Evolutionary conservation across 2,329 filamentous ascomycete species (phyloP).

Genomic region (Arthrobotrys entomopaga): DNA sequence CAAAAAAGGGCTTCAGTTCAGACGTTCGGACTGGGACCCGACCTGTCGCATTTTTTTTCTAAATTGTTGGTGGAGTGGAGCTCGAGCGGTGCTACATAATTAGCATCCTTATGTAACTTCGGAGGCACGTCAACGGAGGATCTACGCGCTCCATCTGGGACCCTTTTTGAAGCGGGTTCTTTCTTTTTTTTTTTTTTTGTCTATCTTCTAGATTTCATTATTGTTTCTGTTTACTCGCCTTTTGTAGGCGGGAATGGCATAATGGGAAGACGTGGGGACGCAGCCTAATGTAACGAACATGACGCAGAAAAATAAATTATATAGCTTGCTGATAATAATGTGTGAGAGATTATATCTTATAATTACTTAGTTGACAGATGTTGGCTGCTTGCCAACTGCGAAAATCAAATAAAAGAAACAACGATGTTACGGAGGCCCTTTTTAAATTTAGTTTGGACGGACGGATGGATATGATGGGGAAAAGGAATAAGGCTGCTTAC

Average conservation of each 20-base stretch:
- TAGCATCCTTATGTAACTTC: too few relatives aligned
- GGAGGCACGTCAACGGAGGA: too few relatives aligned
- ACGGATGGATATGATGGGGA: background rate
- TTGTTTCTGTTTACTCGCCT: constrained; percentile 9
- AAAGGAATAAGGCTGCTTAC: constrained; percentile 4
- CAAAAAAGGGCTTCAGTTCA: too few relatives aligned
- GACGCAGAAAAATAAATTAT: too few relatives aligned
- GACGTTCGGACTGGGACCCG: too few relatives aligned
- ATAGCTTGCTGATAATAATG: constrained; percentile 11
- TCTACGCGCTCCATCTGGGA: too few relatives aligned
- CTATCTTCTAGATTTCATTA: constrained; percentile 11
- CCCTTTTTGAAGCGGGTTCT: background rate
- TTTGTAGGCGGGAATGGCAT: constrained; percentile 1
- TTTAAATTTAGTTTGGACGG: too few relatives aligned
- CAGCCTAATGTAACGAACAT: too few relatives aligned
- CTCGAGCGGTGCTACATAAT: too few relatives aligned
- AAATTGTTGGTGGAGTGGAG: too few relatives aligned
- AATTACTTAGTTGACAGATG: constrained; percentile 20
- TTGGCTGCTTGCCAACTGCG: constrained; percentile 43
- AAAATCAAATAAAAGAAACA: constrained; percentile 13
- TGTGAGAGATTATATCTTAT: constrained; percentile 5
- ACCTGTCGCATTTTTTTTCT: too few relatives aligned
- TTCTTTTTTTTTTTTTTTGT: background rate
- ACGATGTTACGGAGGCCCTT: too few relatives aligned
- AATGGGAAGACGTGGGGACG: constrained; percentile 19